Evolutionary conservation across 2,329 filamentous ascomycete species (phyloP), one percentile per base, ranked within the genome.

Genomic region (Xylariaceae sp.): DNA sequence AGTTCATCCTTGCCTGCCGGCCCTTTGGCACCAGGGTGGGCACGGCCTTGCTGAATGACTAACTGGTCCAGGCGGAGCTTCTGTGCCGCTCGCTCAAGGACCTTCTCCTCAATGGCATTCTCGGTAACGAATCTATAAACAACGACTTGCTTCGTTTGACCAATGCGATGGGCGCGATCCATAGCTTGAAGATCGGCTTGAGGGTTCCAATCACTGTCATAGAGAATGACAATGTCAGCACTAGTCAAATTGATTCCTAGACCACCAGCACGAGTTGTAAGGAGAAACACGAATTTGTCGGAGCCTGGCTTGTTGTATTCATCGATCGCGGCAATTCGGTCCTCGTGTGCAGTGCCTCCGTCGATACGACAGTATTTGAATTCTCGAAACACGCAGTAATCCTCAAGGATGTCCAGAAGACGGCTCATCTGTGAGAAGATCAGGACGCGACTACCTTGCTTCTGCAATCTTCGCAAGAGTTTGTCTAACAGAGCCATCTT

Each of bases 381-480:
- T 29, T 91, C 88, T 55, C 93, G 85, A 81, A 99, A 96, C 44
- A 98, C 92, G 63, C 93, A 98, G 75, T 99, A 99, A 73, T 99
- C 95, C 71, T 99, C 95, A 16, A 99, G 82, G 50, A 99, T 99
- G 70, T 99, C 95, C 42, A 99, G 79, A 40, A 97, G 82, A 83
- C 95, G 91, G 69, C 93, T 97, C 95, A 99, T 99, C 71, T 99
- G 95, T 0, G 95, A 99, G 78, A 99, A 99, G 66, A 99, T 98
- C 53, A 99, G 84, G n/a, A 99, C 92, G 63, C 95, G 86, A 70
- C 93, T 98, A 42, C 92, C 95, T 71, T 96, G 89, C 45, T 83
- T 85, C 74, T 93, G 83, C 78, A 99, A 85, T 45, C 93, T 86
- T 67, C 83, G 87, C 47, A 99, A 80, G 10, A 99, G 84, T 76